Conservation (phyloP, 306 rosid species). For the Prinsepia uniflora region DNA sequence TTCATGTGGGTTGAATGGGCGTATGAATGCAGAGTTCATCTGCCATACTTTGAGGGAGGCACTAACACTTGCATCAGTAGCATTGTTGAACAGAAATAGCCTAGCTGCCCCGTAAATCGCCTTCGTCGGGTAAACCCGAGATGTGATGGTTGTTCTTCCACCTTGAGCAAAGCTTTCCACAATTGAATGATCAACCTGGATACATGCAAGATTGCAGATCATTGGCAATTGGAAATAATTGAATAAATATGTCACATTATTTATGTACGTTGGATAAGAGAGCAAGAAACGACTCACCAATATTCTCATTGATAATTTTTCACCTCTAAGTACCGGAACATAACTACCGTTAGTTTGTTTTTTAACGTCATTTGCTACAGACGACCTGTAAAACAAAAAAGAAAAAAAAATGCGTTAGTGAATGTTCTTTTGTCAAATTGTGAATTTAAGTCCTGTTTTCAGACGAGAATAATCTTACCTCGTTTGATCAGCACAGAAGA, state of each 20-base stretch:
- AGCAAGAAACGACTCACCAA: conserved; percentile 43
- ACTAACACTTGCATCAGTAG: conserved; percentile 55
- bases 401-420: too few relatives aligned
- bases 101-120: conserved; percentile 85
- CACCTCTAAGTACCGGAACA: conserved; percentile 70
- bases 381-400: conserved; percentile 45
- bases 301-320: conserved; percentile 59
- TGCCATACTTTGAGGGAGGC: conserved; percentile 79
- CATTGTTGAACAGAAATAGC: conserved; percentile 79
- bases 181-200: conserved; percentile 83
- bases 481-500: conserved; percentile 70
- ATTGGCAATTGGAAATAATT: not conserved
- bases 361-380: conserved; percentile 63
- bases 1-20: conserved; percentile 46
- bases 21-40: conserved; percentile 92
- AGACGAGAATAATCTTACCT: conserved; percentile 34
- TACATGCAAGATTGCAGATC: not conserved
- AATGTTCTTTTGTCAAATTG: not conserved
- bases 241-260: not conserved
- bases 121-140: conserved; percentile 79
- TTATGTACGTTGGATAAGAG: not conserved
- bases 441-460: not conserved
- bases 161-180: conserved; percentile 93
- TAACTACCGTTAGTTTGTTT: conserved; percentile 53
- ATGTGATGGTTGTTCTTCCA: conserved; percentile 72